Evolutionary conservation across 352 stramenopile genomes (phyloP).

Genomic region (Globisporangium abappressorium): DNA sequence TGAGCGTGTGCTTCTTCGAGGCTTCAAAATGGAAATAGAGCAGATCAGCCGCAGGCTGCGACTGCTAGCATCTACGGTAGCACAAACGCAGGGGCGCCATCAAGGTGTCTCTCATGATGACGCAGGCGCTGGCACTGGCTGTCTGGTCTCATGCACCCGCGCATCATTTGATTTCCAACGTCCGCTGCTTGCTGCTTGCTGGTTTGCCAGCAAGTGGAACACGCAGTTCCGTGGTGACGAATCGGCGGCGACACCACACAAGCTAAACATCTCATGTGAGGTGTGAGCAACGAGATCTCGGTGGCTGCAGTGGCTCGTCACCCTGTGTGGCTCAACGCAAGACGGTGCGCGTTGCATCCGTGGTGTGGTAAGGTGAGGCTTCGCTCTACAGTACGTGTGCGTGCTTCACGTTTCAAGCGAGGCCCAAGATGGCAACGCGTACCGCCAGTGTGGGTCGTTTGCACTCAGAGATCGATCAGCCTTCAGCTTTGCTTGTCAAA

Average conservation of each 20-base stretch:
- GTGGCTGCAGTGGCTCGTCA: background rate
- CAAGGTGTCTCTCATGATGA: background rate
- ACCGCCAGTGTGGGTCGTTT: too few species aligned
- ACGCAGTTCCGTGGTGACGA: background rate
- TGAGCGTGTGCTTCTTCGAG: background rate
- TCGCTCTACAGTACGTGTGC: background rate
- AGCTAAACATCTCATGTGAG: background rate
- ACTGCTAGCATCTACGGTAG: background rate
- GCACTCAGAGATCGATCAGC: background rate
- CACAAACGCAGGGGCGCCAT: background rate
- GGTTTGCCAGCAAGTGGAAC: too few species aligned
- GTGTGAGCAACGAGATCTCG: background rate
- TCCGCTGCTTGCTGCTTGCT: background rate
- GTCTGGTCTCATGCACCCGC: background rate
- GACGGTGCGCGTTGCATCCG: background rate
- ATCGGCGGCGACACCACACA: background rate
- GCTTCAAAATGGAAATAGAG: background rate
- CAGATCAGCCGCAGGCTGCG: background rate
- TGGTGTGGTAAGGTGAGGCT: background rate
- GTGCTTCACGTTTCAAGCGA: too few species aligned
- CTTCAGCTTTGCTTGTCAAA: background rate
- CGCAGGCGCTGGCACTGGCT: background rate
- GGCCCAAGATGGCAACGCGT: too few species aligned
- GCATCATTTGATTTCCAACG: background rate
- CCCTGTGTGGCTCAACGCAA: background rate